phyloP scores from a whole-genome alignment of 257 asterid genomes.

The Solanum virginianum region DNA sequence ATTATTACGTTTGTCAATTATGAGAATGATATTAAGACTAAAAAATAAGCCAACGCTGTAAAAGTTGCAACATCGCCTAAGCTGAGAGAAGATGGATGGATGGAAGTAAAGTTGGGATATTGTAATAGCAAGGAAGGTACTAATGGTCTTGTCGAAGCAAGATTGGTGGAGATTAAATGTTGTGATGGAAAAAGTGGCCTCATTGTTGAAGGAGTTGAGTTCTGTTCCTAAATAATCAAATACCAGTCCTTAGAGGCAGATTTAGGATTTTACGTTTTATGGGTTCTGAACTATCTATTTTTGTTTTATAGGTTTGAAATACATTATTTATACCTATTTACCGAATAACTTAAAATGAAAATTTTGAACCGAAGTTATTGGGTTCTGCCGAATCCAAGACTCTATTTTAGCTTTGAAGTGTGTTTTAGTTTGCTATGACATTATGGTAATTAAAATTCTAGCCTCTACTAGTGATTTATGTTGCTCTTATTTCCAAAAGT shows the following conservation, averaged over 20 bases:
- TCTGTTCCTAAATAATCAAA: neutral
- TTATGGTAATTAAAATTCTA: too few relatives aligned
- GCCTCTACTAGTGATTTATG: neutral
- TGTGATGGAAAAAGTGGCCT: neutral
- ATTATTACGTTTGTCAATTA: conserved; percentile 12
- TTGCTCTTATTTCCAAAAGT: neutral
- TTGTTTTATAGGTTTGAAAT: neutral
- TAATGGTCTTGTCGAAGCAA: neutral
- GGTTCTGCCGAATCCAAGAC: neutral
- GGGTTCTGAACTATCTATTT: neutral
- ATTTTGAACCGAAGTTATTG: neutral
- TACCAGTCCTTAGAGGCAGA: neutral
- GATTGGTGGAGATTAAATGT: neutral
- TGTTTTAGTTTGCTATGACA: conserved; percentile 1
- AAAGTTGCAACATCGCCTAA: neutral
- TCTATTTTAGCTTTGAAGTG: neutral
- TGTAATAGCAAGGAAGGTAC: neutral
- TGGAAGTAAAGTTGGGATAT: conserved; percentile 35
- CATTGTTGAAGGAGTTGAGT: neutral
- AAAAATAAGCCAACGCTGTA: neutral
- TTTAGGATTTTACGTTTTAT: neutral
- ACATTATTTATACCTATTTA: neutral
- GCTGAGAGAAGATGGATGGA: conserved; percentile 44
- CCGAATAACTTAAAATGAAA: neutral
- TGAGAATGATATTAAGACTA: too few relatives aligned